A percentile compares a stretch with the other conserved stretches of the same genome.
These are phyloP conservation scores for Trichoderma semiorbis DNA, from an alignment of 2,329 filamentous ascomycete species.

Conservation along the genomic window DNA sequence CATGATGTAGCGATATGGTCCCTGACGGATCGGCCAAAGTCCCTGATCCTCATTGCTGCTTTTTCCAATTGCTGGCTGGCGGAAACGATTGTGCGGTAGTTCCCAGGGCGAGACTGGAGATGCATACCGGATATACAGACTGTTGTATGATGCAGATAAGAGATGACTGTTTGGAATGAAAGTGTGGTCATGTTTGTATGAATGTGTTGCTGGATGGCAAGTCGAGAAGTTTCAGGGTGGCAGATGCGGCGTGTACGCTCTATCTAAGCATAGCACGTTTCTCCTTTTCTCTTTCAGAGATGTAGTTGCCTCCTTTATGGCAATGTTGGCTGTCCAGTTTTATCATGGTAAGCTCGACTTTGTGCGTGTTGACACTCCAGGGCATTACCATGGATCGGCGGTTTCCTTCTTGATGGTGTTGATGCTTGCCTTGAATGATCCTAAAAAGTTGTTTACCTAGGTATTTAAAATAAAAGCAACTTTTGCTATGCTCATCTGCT, in stretches of 20 bases:
- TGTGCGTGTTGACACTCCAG: not conserved
- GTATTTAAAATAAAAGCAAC: too few species aligned
- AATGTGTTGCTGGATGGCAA: not conserved
- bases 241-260: not conserved
- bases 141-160: not conserved
- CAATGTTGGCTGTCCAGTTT: not conserved
- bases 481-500: not conserved
- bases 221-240: not conserved
- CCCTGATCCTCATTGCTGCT: not conserved
- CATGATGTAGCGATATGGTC: not conserved
- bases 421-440: not conserved
- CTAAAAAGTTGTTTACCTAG: not conserved
- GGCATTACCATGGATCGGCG: not conserved
- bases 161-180: not conserved
- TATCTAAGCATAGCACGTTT: not conserved
- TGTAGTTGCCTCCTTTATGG: not conserved
- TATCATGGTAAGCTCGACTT: not conserved
- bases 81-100: not conserved
- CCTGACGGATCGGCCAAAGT: not conserved
- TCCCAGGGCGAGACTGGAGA: constrained; percentile 19
- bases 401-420: not conserved
- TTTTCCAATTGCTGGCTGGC: not conserved
- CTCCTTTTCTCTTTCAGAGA: not conserved
- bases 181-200: not conserved
- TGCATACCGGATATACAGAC: not conserved